Evolutionary conservation across 2,329 filamentous ascomycete genomes (phyloP).

Genomic region (Penicillium digitatum): DNA sequence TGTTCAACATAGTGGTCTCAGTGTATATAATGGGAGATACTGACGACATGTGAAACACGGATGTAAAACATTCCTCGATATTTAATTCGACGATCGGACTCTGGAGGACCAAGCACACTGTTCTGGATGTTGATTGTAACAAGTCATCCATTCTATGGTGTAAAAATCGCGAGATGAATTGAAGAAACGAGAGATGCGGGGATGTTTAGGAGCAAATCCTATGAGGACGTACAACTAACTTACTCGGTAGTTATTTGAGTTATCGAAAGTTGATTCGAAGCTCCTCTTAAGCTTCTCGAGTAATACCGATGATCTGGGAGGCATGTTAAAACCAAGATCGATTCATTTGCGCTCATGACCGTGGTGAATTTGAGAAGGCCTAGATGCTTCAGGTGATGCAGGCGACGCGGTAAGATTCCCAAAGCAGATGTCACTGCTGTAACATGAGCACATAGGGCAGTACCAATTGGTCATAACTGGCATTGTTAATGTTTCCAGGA

Average conservation of each 20-base stretch:
- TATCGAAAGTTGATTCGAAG: not conserved
- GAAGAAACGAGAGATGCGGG: not conserved
- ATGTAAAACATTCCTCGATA: no score
- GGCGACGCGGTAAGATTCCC: conserved; percentile 7
- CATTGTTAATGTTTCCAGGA: no score
- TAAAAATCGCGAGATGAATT: not conserved
- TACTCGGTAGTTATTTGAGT: not conserved
- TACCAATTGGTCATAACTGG: not conserved
- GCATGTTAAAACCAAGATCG: not conserved
- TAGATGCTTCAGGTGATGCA: conserved; percentile 6
- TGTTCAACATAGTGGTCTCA: not conserved
- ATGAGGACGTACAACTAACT: not conserved
- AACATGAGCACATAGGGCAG: not conserved
- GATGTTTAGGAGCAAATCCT: not conserved
- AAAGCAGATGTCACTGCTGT: not conserved
- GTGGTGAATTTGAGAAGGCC: conserved; percentile 2
- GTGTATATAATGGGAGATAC: not conserved
- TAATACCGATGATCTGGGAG: conserved; percentile 1
- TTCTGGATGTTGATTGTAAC: not conserved
- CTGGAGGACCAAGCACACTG: not conserved
- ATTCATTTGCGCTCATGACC: not conserved
- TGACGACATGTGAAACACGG: not conserved
- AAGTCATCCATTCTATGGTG: not conserved
- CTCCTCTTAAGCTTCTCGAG: conserved; percentile 9
- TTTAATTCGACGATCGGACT: not conserved